Percentiles rank a stretch among this genome's conserved stretches.
Evolutionary conservation across 129 eudicot genomes (phyloP).

Genomic region (Silybum marianum): DNA sequence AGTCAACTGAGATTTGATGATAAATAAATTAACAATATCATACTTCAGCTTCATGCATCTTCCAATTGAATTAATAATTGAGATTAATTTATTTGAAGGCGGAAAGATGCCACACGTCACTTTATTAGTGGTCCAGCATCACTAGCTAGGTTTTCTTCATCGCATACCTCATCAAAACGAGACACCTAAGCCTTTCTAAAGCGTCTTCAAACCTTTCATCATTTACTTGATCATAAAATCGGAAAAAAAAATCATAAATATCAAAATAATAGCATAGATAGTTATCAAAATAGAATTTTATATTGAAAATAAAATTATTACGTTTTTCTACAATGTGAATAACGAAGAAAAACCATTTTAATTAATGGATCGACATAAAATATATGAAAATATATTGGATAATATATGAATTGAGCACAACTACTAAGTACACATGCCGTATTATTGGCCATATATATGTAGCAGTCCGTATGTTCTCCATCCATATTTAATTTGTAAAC

Average conservation of each 20-base stretch:
- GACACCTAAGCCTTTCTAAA: background rate
- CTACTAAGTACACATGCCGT: slow-evolving; percentile 36
- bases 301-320: background rate
- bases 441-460: slow-evolving; percentile 25
- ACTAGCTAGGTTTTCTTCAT: background rate
- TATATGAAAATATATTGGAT: slow-evolving; percentile 14
- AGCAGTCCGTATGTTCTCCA: slow-evolving; percentile 4
- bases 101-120: background rate
- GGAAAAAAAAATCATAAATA: background rate
- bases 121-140: background rate
- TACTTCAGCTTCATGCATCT: background rate
- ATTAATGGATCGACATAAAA: background rate
- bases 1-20: slow-evolving; percentile 6
- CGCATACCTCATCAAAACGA: background rate
- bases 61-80: background rate
- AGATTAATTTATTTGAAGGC: background rate
- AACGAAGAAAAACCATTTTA: background rate
- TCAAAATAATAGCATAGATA: background rate
- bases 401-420: slow-evolving; percentile 15
- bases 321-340: background rate
- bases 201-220: too few species aligned
- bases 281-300: background rate
- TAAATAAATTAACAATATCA: background rate
- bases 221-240: too few species aligned
- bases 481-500: background rate